phyloP scores from a whole-genome alignment of 768 basidiomycete species.

The Leccinum aurantiacum region DNA sequence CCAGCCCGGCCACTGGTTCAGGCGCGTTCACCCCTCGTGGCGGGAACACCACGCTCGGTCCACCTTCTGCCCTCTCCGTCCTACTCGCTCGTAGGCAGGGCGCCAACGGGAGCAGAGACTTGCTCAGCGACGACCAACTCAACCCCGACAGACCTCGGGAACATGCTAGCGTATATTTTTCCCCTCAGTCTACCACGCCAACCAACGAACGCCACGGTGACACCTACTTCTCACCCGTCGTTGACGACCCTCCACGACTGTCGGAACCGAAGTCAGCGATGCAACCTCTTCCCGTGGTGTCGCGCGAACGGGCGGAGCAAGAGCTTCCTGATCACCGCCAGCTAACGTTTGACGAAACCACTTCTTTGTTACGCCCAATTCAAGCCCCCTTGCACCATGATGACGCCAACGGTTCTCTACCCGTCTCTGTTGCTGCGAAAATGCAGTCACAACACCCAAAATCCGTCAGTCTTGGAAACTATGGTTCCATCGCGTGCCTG shows the following conservation, averaged over 20 bases:
- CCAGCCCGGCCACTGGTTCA: constrained; percentile 15
- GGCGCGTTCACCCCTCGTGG: constrained; percentile 25
- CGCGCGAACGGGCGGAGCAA: neutral
- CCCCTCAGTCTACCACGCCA: constrained; percentile 23
- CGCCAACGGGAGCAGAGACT: constrained; percentile 1
- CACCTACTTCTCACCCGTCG: constrained; percentile 5
- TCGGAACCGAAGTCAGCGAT: neutral
- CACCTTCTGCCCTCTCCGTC: constrained; percentile 38
- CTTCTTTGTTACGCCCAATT: constrained; percentile 18
- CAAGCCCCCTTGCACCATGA: constrained; percentile 6
- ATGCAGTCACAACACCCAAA: constrained; percentile 13
- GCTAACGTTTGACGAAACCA: constrained; percentile 17
- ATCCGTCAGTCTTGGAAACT: neutral
- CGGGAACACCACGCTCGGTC: constrained; percentile 20
- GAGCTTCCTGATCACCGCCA: constrained; percentile 1
- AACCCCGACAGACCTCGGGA: neutral
- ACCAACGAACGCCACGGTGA: constrained; percentile 17
- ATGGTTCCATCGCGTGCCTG: constrained; percentile 15
- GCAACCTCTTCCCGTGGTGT: neutral
- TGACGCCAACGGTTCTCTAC: constrained; percentile 1
- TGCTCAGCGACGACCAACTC: neutral
- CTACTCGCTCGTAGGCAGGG: constrained; percentile 31
- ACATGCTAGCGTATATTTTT: neutral
- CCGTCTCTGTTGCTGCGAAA: neutral
- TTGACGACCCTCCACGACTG: neutral